These are phyloP conservation scores for Acanthamoeba sp. DNA, from an alignment of 208 protist species.

Conservation along the genomic window DNA sequence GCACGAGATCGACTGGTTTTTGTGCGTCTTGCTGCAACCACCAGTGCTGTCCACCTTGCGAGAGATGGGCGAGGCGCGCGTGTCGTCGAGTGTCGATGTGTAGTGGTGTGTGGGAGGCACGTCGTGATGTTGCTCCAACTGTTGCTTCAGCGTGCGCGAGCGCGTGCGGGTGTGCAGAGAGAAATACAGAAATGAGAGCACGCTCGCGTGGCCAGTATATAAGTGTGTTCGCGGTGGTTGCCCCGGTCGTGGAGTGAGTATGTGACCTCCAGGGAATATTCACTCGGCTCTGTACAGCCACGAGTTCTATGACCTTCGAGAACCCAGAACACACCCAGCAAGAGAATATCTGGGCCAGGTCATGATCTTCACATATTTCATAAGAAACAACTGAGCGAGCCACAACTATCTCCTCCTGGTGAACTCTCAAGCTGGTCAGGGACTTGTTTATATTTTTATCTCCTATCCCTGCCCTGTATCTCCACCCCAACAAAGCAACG, in stretches of 20 bases:
- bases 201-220: background rate
- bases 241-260: background rate
- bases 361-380: too few relatives aligned
- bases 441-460: too few relatives aligned
- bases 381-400: too few relatives aligned
- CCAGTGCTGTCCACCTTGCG: slow-evolving; percentile 23
- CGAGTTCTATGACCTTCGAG: too few relatives aligned
- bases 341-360: too few relatives aligned
- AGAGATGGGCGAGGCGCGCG: background rate
- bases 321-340: too few relatives aligned
- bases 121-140: too few relatives aligned
- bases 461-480: too few relatives aligned
- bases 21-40: background rate
- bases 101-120: background rate
- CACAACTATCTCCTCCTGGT: too few relatives aligned
- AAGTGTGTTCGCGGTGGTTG: background rate
- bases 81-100: background rate
- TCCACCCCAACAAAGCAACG: too few relatives aligned
- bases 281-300: background rate
- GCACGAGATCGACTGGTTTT: background rate
- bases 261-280: background rate
- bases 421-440: too few relatives aligned
- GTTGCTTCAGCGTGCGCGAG: background rate
- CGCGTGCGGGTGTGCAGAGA: too few relatives aligned
- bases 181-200: background rate